Evolutionary conservation across 768 basidiomycete genomes (phyloP).

Genomic region (Butyriboletus loyo): DNA sequence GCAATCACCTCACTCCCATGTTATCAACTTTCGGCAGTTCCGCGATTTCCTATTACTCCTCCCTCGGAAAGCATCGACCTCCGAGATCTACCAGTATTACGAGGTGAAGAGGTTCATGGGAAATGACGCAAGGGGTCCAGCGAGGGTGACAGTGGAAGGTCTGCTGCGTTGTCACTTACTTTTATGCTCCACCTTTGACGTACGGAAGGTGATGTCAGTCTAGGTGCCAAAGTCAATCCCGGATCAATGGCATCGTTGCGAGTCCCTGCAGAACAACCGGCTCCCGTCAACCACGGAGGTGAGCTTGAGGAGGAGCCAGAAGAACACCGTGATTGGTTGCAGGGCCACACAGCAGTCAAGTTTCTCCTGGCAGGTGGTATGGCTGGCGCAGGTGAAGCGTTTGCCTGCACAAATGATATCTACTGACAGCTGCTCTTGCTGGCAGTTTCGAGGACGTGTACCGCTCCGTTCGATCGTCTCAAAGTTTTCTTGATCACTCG

Average conservation of each 20-base stretch:
- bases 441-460: constrained; percentile 90
- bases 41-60: constrained; percentile 86
- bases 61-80: constrained; percentile 74
- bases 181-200: constrained; percentile 22
- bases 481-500: constrained; percentile 96
- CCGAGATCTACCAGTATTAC: constrained; percentile 86
- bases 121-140: constrained; percentile 74
- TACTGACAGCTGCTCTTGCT: constrained; percentile 2
- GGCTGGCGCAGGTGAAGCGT: constrained; percentile 80
- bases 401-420: not conserved
- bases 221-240: constrained; percentile 73
- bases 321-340: constrained; percentile 59
- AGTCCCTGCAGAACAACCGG: constrained; percentile 11
- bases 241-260: constrained; percentile 29
- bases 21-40: constrained; percentile 80
- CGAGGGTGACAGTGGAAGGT: constrained; percentile 91
- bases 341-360: constrained; percentile 71
- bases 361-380: constrained; percentile 93
- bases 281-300: constrained; percentile 32
- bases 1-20: constrained; percentile 62
- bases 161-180: constrained; percentile 19
- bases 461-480: constrained; percentile 95
- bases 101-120: constrained; percentile 64
- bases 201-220: constrained; percentile 66
- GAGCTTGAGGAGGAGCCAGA: constrained; percentile 57